Base-by-base conservation (phyloP, 495 filamentous ascomycete species). In the Penicillium atrosanguineum region DNA sequence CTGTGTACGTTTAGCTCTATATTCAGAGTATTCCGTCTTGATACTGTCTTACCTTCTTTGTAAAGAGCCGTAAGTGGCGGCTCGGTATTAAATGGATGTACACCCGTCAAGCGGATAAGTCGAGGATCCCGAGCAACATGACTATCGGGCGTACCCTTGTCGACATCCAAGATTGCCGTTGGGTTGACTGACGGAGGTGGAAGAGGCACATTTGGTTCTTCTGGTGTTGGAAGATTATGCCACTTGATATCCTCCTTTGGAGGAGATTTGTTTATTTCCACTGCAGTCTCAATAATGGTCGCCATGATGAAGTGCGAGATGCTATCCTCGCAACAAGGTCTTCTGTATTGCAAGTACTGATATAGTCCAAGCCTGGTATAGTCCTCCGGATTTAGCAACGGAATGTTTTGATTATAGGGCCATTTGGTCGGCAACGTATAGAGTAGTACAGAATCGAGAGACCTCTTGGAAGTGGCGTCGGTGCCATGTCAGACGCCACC, bases 71-170 rank as follows among this genome's bases (percentile, higher is more conserved):
- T 87, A 11, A 97, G 71, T 8, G 93, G 93, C 6, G 93, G 82
- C 73, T 97, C 93, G 44, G 92, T 88, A 65, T 97, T 97, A 73
- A 95, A 95, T 4, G 93, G 93, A 72, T 97, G 93, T 34, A 90
- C 80, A 37, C 93, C 92, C 18, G 93, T 97, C 44, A 97, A 74
- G 39, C 93, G 79, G 56, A 97, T 95, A 34, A 97, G 73, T 25
- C 93, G 80, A 5, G 90, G 82, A 72, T 97, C 93, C 55, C 93
- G 78, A 14, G 88, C 81, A n/a, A 96, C 89, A 77, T 94, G 89
- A 43, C 70, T 73, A 64, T 97, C 93, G 14, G 91, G 91, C 0
- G 93, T 97, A 37, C 86, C 85, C 50, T 87, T 75, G 61, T 97
- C 93, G 60, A 88, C 62, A 34, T 84, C 78, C 7, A 96, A 76